A percentile compares a stretch with the other conserved stretches of the same genome.
Evolutionary conservation across 2,329 filamentous ascomycete genomes (phyloP).

Genomic region (Sporothrix brunneoviolacea): DNA sequence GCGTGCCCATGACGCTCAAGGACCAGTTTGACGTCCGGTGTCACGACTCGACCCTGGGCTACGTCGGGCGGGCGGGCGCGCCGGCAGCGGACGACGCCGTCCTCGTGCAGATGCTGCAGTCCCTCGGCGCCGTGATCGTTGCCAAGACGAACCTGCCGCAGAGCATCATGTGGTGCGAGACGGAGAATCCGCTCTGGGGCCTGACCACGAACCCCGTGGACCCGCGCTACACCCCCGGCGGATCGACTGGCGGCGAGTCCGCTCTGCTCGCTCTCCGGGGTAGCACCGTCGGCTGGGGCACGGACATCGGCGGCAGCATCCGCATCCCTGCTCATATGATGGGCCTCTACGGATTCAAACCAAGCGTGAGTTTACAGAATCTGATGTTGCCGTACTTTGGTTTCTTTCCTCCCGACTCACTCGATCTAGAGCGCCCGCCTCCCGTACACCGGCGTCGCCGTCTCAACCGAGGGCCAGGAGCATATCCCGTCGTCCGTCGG

Average conservation of each 20-base stretch:
- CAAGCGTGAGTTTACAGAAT: slow-evolving; percentile 20
- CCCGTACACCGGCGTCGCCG: slow-evolving; percentile 48
- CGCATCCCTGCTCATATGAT: slow-evolving; percentile 29
- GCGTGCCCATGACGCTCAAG: slow-evolving; percentile 33
- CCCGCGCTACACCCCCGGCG: slow-evolving; percentile 27
- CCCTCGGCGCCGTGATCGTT: slow-evolving; percentile 24
- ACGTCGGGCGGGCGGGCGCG: slow-evolving; percentile 25
- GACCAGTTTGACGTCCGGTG: slow-evolving; percentile 27
- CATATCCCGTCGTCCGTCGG: slow-evolving; percentile 50
- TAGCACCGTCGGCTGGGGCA: slow-evolving; percentile 41
- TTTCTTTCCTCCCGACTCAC: slow-evolving; percentile 31
- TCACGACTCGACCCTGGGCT: slow-evolving; percentile 23
- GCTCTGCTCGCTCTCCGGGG: slow-evolving; percentile 29
- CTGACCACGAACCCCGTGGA: slow-evolving; percentile 30
- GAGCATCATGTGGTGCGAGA: slow-evolving; percentile 26
- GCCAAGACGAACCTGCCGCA: slow-evolving; percentile 25
- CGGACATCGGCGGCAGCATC: slow-evolving; percentile 25
- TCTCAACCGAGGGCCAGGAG: slow-evolving; percentile 17
- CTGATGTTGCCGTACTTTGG: too few relatives aligned
- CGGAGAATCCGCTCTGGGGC: slow-evolving; percentile 31
- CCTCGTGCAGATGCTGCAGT: slow-evolving; percentile 22
- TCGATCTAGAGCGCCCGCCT: slow-evolving; percentile 36
- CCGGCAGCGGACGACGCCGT: slow-evolving; percentile 5
- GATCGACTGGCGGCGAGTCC: slow-evolving; percentile 32
- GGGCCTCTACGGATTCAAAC: slow-evolving; percentile 27